phyloP scores from a whole-genome alignment of 2,329 filamentous ascomycete genomes.

The Diaporthe citrichinensis region DNA sequence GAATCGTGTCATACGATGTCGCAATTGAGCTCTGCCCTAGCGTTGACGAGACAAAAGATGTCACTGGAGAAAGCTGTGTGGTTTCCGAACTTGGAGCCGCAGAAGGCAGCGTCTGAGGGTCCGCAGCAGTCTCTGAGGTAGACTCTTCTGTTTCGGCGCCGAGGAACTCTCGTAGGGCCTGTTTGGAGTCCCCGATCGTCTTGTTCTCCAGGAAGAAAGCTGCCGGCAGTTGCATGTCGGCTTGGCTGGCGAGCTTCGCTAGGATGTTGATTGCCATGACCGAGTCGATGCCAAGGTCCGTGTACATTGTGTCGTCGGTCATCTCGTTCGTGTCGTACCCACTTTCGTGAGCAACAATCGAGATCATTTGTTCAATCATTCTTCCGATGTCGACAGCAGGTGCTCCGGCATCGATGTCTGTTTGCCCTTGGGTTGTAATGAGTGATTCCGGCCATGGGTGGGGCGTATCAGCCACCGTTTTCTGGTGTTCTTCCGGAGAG shows the following conservation, averaged over 20 bases:
- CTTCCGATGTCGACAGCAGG: neutral
- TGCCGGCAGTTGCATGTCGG: neutral
- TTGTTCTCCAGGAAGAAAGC: slow-evolving; percentile 7
- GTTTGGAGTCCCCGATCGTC: neutral
- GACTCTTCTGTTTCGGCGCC: neutral
- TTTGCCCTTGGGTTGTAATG: neutral
- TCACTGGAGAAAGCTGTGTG: neutral
- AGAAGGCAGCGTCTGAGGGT: neutral
- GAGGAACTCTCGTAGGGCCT: neutral
- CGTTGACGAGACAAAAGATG: neutral
- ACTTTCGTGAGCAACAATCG: neutral
- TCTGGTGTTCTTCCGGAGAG: neutral
- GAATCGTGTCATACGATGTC: neutral
- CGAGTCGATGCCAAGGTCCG: neutral
- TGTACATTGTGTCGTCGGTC: neutral
- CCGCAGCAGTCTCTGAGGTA: neutral
- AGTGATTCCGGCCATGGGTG: neutral
- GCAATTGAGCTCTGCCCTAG: neutral
- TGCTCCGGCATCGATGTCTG: neutral
- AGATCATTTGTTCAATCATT: neutral
- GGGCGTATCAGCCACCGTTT: neutral
- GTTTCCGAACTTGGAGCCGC: neutral
- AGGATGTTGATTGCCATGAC: neutral
- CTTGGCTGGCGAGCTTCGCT: neutral
- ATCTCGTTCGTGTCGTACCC: neutral